A percentile compares a stretch with the other conserved stretches of the same genome.
These are phyloP conservation scores for Prunus yedoensis DNA, from an alignment of 331 rosid species.

Conservation along the genomic window DNA sequence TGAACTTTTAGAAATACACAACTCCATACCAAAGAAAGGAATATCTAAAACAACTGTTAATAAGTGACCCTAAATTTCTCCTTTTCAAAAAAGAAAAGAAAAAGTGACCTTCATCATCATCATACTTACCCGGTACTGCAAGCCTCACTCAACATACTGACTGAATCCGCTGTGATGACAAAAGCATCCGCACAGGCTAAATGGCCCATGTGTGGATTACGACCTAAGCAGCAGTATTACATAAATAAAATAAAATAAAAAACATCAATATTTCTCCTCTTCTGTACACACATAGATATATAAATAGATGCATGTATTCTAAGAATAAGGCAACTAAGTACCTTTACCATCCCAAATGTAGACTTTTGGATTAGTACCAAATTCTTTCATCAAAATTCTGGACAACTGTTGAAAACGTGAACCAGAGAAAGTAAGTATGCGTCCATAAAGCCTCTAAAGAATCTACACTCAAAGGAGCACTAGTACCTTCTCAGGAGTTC, in stretches of 20 bases:
- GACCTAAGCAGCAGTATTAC: constrained; percentile 37
- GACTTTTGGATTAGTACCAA: constrained; percentile 68
- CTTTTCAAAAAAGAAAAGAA: too few relatives aligned
- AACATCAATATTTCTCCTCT: constrained; percentile 2
- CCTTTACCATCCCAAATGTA: constrained; percentile 93
- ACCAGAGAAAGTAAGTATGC: constrained; percentile 6
- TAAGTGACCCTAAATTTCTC: background rate
- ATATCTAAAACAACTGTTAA: background rate
- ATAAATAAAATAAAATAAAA: background rate
- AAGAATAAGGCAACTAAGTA: constrained; percentile 32
- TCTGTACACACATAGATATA: background rate
- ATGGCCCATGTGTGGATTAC: constrained; percentile 87
- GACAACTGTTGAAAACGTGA: constrained; percentile 53
- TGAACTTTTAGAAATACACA: constrained; percentile 12
- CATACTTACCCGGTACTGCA: constrained; percentile 76
- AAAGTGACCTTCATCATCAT: constrained; percentile 4
- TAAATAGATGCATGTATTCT: background rate
- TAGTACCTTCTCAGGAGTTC: constrained; percentile 81
- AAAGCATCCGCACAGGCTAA: constrained; percentile 89
- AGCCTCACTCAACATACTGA: constrained; percentile 96
- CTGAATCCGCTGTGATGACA: constrained; percentile 90
- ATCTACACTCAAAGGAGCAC: constrained; percentile 4
- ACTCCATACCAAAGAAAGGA: constrained; percentile 14
- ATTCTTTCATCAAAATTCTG: constrained; percentile 51
- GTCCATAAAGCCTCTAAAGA: constrained; percentile 2